Evolutionary conservation across 371 early-diverging fungal species (phyloP).

Genomic region (Syncephalastrum contaminatum): DNA sequence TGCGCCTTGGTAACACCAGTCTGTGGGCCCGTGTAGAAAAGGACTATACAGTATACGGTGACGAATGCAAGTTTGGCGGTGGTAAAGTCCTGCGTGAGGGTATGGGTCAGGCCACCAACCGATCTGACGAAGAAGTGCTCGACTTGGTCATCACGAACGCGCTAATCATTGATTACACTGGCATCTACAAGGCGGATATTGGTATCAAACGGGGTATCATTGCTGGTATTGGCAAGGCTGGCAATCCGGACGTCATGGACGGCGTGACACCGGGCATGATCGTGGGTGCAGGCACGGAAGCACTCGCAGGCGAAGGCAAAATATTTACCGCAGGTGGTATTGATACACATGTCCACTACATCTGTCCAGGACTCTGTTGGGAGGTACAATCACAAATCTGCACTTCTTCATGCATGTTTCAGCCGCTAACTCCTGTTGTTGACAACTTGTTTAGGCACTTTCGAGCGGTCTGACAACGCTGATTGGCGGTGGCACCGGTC

Average conservation of each 20-base stretch:
- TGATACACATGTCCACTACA: slow-evolving; percentile 90
- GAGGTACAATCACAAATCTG: slow-evolving; percentile 49
- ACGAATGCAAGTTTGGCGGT: slow-evolving; percentile 88
- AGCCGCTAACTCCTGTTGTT: neutral
- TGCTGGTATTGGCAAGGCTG: slow-evolving; percentile 91
- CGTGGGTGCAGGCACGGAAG: slow-evolving; percentile 87
- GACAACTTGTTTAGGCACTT: slow-evolving; percentile 51
- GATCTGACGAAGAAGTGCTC: slow-evolving; percentile 64
- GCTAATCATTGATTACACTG: slow-evolving; percentile 87
- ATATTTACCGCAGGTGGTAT: slow-evolving; percentile 93
- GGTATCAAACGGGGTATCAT: slow-evolving; percentile 86
- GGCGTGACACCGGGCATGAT: slow-evolving; percentile 87
- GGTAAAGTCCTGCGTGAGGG: slow-evolving; percentile 90
- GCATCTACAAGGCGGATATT: slow-evolving; percentile 96
- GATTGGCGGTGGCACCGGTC: slow-evolving; percentile 95
- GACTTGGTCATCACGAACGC: slow-evolving; percentile 94
- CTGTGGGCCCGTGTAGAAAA: slow-evolving; percentile 86
- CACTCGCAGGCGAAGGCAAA: slow-evolving; percentile 84
- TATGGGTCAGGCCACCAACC: slow-evolving; percentile 83
- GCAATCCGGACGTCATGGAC: slow-evolving; percentile 96
- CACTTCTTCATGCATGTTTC: too few relatives aligned
- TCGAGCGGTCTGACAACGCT: slow-evolving; percentile 87
- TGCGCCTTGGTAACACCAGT: slow-evolving; percentile 83
- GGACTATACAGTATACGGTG: slow-evolving; percentile 88
- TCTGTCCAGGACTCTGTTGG: slow-evolving; percentile 83